Percentiles rank a stretch among this genome's conserved stretches.
These are phyloP conservation scores for Echeveria elegans DNA, from an alignment of 164 flowering plant genomes.

Conservation along the genomic window DNA sequence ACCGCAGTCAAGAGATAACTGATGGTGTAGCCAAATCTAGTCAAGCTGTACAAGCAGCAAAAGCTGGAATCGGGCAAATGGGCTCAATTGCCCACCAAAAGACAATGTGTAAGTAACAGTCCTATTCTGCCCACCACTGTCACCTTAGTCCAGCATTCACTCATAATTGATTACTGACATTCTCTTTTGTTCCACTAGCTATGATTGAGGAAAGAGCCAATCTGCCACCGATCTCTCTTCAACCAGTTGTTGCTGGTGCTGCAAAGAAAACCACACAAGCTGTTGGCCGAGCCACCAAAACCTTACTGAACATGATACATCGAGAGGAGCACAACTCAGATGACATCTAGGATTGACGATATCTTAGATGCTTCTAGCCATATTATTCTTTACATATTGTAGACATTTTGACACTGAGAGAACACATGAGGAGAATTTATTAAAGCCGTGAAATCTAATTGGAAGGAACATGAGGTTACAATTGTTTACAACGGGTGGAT, in stretches of 20 bases:
- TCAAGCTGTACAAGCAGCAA: slow-evolving; percentile 84
- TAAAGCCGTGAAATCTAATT: too few species aligned
- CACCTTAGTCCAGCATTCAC: not conserved
- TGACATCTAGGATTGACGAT: not conserved
- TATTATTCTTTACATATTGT: not conserved
- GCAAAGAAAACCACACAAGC: slow-evolving; percentile 82
- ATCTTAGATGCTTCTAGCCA: not conserved
- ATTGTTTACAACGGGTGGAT: too few species aligned
- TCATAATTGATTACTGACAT: not conserved
- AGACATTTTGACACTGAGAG: not conserved
- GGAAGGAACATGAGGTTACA: too few species aligned
- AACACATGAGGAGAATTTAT: too few species aligned
- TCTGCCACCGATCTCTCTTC: slow-evolving; percentile 62
- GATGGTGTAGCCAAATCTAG: slow-evolving; percentile 81
- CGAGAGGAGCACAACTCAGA: slow-evolving; percentile 33
- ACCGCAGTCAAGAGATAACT: slow-evolving; percentile 74
- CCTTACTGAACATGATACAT: slow-evolving; percentile 50
- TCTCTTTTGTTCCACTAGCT: slow-evolving; percentile 28
- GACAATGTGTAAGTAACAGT: slow-evolving; percentile 52
- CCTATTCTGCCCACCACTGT: not conserved
- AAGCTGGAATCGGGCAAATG: slow-evolving; percentile 72
- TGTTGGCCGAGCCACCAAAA: slow-evolving; percentile 68
- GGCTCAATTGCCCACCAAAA: slow-evolving; percentile 68
- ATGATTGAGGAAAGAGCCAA: slow-evolving; percentile 86
- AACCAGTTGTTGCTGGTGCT: slow-evolving; percentile 80